phyloP scores from a whole-genome alignment of 768 basidiomycete genomes.

The Rhizopogon vesiculosus region DNA sequence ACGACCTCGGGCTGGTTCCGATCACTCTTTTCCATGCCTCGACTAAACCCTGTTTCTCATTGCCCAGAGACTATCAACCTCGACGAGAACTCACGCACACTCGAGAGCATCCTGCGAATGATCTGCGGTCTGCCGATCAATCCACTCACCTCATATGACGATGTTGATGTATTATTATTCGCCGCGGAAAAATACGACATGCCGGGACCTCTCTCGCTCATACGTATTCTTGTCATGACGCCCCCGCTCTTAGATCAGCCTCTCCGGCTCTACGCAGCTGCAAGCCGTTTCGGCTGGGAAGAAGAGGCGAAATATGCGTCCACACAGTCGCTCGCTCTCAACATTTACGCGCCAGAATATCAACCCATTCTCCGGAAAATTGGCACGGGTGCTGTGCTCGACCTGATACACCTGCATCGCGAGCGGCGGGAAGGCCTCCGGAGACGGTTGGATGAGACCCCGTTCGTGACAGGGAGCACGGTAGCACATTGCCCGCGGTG shows the following conservation, averaged over 20 bases:
- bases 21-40: constrained; percentile 56
- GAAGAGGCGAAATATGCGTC: constrained; percentile 53
- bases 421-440: constrained; percentile 45
- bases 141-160: constrained; percentile 44
- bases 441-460: constrained; percentile 46
- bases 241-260: constrained; percentile 46
- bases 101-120: constrained; percentile 58
- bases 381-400: constrained; percentile 45
- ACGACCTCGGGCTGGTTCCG: constrained; percentile 64
- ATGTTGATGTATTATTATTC: constrained; percentile 52
- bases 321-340: constrained; percentile 46
- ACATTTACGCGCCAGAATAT: constrained; percentile 44
- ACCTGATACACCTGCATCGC: constrained; percentile 52
- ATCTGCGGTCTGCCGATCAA: constrained; percentile 54
- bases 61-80: constrained; percentile 41
- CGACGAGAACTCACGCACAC: constrained; percentile 50
- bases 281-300: constrained; percentile 56
- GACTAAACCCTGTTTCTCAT: constrained; percentile 15
- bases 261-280: constrained; percentile 48
- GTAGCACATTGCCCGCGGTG: constrained; percentile 42
- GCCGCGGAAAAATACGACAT: constrained; percentile 71
- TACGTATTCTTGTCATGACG: constrained; percentile 53
- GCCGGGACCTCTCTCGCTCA: constrained; percentile 56
- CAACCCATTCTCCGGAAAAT: constrained; percentile 43
- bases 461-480: constrained; percentile 51